These are phyloP conservation scores for Sporopachydermia lactativora DNA, from an alignment of 805 yeast species.

Conservation along the genomic window DNA sequence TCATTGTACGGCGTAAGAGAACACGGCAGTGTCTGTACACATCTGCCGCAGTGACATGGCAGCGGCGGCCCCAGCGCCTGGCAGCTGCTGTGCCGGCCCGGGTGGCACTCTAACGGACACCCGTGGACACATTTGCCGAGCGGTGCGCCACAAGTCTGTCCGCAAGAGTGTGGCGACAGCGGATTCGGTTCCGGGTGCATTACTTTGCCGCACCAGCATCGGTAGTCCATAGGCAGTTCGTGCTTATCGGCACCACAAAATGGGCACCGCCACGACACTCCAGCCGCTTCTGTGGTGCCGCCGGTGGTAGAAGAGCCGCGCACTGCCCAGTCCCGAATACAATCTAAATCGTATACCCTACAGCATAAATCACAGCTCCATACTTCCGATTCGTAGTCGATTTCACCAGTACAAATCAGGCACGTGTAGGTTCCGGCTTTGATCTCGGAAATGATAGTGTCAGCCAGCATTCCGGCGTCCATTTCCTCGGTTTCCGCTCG, in stretches of 20 bases:
- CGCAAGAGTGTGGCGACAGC: conserved; percentile 74
- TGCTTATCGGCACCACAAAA: conserved; percentile 42
- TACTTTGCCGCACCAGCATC: conserved; percentile 84
- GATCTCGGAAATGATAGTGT: conserved; percentile 38
- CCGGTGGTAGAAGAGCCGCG: conserved; percentile 39
- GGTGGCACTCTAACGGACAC: conserved; percentile 69
- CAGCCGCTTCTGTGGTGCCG: conserved; percentile 27
- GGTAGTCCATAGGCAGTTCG: conserved; percentile 39
- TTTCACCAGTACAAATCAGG: conserved; percentile 76
- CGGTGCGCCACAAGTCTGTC: conserved; percentile 57
- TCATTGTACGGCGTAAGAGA: conserved; percentile 48
- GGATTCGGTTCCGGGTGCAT: conserved; percentile 47
- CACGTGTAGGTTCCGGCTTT: conserved; percentile 64
- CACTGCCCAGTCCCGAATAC: conserved; percentile 79
- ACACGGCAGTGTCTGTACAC: conserved; percentile 55
- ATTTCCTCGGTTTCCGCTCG: conserved; percentile 9
- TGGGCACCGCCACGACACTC: conserved; percentile 67
- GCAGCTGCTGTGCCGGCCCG: conserved; percentile 79
- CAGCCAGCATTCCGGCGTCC: conserved; percentile 17
- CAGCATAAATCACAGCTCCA: conserved; percentile 75
- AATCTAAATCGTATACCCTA: conserved; percentile 74
- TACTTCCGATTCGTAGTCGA: conserved; percentile 47
- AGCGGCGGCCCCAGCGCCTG: conserved; percentile 63
- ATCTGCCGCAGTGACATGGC: conserved; percentile 63
- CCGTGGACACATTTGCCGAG: conserved; percentile 52